phyloP scores from a whole-genome alignment of 2,329 filamentous ascomycete species.

The Dactylellina leptospora region DNA sequence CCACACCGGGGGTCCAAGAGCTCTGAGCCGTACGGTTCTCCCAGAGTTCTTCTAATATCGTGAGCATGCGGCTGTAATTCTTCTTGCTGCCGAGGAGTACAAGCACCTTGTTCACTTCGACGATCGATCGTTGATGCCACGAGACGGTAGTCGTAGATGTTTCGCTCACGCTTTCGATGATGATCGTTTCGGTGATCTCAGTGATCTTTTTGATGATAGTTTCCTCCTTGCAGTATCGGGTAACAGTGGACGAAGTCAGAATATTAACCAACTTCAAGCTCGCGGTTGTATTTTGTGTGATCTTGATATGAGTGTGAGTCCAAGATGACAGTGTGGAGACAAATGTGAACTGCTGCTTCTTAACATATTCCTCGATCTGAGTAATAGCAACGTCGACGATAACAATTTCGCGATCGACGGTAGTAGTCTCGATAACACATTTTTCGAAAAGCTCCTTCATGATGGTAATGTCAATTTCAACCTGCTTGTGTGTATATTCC shows the following conservation, averaged over 20 bases:
- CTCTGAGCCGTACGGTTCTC: constrained; percentile 63
- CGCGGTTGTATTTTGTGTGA: constrained; percentile 24
- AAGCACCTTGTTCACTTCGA: constrained; percentile 26
- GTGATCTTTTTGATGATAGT: constrained; percentile 30
- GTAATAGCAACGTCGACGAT: constrained; percentile 24
- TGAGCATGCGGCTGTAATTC: constrained; percentile 19
- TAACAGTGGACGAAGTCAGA: constrained; percentile 16
- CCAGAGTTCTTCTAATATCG: constrained; percentile 63
- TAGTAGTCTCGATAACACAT: constrained; percentile 19
- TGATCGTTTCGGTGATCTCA: constrained; percentile 31
- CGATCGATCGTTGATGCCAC: constrained; percentile 13
- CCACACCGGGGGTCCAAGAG: constrained; percentile 62
- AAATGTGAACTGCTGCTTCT: constrained; percentile 13
- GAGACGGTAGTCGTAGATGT: constrained; percentile 15
- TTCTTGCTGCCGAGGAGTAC: constrained; percentile 33
- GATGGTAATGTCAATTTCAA: constrained; percentile 9
- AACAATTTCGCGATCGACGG: constrained; percentile 14
- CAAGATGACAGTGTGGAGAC: constrained; percentile 22
- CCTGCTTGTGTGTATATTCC: constrained; percentile 2
- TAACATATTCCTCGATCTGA: constrained; percentile 26
- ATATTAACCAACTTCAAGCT: constrained; percentile 30
- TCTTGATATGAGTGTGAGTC: constrained; percentile 26
- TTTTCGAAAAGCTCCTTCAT: constrained; percentile 24
- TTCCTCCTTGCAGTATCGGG: constrained; percentile 28
- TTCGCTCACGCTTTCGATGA: constrained; percentile 29